These are phyloP conservation scores for Sarcocystis neurona DNA, from an alignment of 169 alveolate genomes.

Conservation along the genomic window DNA sequence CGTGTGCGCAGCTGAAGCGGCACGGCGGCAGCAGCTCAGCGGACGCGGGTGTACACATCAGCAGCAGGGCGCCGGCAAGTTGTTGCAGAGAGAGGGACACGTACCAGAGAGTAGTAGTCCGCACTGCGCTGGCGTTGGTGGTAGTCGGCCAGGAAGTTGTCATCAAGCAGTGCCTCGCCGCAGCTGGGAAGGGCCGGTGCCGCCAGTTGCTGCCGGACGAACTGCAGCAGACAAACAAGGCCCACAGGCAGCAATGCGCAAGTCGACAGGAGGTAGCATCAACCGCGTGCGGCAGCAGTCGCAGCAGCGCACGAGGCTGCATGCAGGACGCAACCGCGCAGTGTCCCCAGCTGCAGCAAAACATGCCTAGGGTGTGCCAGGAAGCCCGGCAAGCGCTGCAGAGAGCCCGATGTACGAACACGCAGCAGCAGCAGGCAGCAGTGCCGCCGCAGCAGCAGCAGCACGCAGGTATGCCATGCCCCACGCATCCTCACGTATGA, in stretches of 20 bases:
- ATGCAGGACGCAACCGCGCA: too few species aligned
- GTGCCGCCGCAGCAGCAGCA: too few species aligned
- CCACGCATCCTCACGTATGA: background rate
- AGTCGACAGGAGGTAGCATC: too few species aligned
- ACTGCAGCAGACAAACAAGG: conserved; percentile 13
- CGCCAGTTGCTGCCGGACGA: conserved; percentile 36
- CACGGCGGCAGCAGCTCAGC: too few species aligned
- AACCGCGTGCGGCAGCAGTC: too few species aligned
- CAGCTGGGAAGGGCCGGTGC: conserved; percentile 23
- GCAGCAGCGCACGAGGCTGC: too few species aligned
- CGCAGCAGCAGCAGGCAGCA: too few species aligned
- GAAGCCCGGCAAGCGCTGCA: too few species aligned
- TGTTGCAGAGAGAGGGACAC: background rate
- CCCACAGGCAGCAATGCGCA: too few species aligned
- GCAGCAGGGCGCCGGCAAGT: background rate
- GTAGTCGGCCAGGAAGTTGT: conserved; percentile 25
- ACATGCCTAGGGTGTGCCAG: too few species aligned
- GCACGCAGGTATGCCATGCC: background rate
- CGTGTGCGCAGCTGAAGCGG: background rate
- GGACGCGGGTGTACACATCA: background rate
- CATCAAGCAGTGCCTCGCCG: conserved; percentile 23
- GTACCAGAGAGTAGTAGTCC: conserved; percentile 15
- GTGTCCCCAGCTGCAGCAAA: too few species aligned
- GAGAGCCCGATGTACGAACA: too few species aligned
- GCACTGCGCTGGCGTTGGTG: conserved; percentile 9